Conservation (phyloP, 106 monocot genomes). For the Cymbidium sinense region DNA sequence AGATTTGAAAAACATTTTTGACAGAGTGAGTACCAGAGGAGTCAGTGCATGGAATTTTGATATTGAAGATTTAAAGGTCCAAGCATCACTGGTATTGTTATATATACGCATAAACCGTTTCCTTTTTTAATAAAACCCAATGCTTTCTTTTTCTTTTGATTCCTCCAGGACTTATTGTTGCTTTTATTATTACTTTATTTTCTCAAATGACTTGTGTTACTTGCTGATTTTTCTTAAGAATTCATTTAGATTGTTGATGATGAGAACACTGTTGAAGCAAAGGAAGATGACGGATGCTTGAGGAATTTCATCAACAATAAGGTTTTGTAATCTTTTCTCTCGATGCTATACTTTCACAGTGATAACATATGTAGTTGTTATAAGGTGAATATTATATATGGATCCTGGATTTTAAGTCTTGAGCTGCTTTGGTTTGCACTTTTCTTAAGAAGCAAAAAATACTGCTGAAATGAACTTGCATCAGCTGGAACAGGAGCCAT, state of each 20-base stretch:
- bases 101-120: not conserved
- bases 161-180: not conserved
- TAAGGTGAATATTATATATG: not conserved
- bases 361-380: not conserved
- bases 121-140: not conserved
- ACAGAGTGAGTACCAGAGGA: constrained; percentile 87
- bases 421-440: not conserved
- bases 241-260: constrained; percentile 71
- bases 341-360: not conserved
- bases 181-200: not conserved
- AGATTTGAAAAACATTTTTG: not conserved
- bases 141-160: not conserved
- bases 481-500: constrained; percentile 31
- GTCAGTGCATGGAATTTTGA: constrained; percentile 99
- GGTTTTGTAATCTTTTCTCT: constrained; percentile 20
- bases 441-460: not conserved
- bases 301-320: constrained; percentile 31
- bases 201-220: not conserved
- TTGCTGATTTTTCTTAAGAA: constrained; percentile 6
- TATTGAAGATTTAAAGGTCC: constrained; percentile 79
- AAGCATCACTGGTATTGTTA: constrained; percentile 74
- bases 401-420: not conserved
- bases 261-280: constrained; percentile 50
- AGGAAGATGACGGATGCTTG: constrained; percentile 56
- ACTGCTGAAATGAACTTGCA: not conserved